These are phyloP conservation scores for Thozetella sp. DNA, from an alignment of 495 filamentous ascomycete species.

Conservation along the genomic window DNA sequence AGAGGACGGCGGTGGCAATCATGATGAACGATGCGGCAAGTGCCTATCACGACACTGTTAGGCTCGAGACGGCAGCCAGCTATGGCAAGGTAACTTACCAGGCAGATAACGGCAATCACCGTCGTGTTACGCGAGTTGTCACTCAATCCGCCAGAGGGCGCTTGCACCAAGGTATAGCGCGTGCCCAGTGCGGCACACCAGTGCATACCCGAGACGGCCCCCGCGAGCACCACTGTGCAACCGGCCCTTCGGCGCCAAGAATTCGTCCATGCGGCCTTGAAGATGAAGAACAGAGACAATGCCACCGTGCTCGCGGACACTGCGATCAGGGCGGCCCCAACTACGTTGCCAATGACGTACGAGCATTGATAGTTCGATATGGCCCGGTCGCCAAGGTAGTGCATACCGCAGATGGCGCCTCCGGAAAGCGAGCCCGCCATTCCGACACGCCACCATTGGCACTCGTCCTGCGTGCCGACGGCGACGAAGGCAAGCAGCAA, in stretches of 20 bases:
- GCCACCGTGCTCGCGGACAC: constrained; percentile 67
- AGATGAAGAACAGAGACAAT: constrained; percentile 75
- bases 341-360: constrained; percentile 60
- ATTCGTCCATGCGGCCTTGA: constrained; percentile 76
- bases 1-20: constrained; percentile 47
- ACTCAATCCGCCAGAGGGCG: constrained; percentile 23
- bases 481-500: constrained; percentile 70
- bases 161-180: constrained; percentile 49
- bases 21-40: constrained; percentile 60
- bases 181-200: constrained; percentile 82
- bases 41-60: constrained; percentile 27
- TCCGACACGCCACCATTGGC: constrained; percentile 54
- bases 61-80: not conserved
- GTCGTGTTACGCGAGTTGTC: constrained; percentile 52
- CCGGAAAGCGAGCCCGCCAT: constrained; percentile 70
- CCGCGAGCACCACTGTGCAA: constrained; percentile 68
- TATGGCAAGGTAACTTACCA: constrained; percentile 24
- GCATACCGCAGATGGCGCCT: constrained; percentile 81
- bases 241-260: constrained; percentile 71
- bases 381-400: constrained; percentile 83
- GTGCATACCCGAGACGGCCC: constrained; percentile 84
- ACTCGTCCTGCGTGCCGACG: constrained; percentile 47
- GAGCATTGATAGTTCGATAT: constrained; percentile 73
- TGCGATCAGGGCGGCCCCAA: constrained; percentile 72
- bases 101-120: constrained; percentile 62